These are phyloP conservation scores for Colletotrichum echinochloae DNA, from an alignment of 2,329 filamentous ascomycete species.

Conservation along the genomic window DNA sequence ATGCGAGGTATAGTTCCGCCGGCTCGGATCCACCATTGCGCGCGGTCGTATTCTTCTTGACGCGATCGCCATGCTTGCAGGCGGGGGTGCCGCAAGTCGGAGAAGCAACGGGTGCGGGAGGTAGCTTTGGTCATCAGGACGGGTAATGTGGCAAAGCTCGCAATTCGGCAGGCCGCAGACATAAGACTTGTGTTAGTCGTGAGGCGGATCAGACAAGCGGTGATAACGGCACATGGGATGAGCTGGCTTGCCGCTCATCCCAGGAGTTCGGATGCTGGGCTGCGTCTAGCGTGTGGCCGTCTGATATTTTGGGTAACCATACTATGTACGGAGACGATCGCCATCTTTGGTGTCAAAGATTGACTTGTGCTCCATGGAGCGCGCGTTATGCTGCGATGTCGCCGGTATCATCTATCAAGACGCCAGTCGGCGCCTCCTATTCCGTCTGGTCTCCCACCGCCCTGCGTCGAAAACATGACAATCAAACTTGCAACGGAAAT, in stretches of 20 bases:
- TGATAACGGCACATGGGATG: background rate
- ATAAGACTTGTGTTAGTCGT: too few species aligned
- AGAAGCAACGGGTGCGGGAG: conserved; percentile 60
- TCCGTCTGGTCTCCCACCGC: conserved; percentile 2
- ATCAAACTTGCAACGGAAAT: conserved; percentile 57
- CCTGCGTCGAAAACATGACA: conserved; percentile 54
- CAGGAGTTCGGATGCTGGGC: background rate
- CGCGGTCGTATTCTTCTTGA: conserved; percentile 58
- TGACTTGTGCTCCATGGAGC: conserved; percentile 42
- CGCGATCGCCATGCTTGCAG: background rate
- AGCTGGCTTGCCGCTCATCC: background rate
- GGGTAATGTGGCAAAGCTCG: conserved; percentile 69
- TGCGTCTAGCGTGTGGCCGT: background rate
- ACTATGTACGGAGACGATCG: conserved; percentile 51
- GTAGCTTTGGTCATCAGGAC: conserved; percentile 61
- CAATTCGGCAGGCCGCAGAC: conserved; percentile 45
- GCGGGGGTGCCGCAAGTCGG: conserved; percentile 54
- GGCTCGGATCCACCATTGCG: conserved; percentile 71
- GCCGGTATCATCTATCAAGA: conserved; percentile 43
- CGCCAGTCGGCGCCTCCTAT: conserved; percentile 55
- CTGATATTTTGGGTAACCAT: conserved; percentile 45
- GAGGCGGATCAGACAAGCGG: background rate
- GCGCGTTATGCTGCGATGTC: background rate
- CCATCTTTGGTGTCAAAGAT: conserved; percentile 52
- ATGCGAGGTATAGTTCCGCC: conserved; percentile 67